phyloP scores from a whole-genome alignment of 2,329 filamentous ascomycete genomes.

The Sclerotinia borealis region DNA sequence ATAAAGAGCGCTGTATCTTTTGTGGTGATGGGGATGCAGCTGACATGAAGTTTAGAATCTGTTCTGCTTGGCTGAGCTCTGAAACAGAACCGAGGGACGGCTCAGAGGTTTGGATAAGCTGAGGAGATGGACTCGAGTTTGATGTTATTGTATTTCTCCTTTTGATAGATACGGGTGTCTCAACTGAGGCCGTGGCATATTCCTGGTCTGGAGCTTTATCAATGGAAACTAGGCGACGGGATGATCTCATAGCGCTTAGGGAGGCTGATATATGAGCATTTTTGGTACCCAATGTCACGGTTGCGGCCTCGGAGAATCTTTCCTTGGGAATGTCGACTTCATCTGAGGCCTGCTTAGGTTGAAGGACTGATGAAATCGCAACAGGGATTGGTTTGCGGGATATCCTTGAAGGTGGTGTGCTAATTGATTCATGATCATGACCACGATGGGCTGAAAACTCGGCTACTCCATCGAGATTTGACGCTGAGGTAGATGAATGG shows the following conservation, averaged over 20 bases:
- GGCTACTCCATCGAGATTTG: background rate
- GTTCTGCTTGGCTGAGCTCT: slow-evolving; percentile 43
- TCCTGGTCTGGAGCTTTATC: background rate
- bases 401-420: background rate
- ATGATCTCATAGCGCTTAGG: background rate
- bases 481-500: background rate
- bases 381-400: background rate
- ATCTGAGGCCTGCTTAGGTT: background rate
- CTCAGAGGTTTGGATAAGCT: background rate
- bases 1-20: slow-evolving; percentile 52
- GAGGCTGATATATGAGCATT: background rate
- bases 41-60: slow-evolving; percentile 50
- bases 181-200: background rate
- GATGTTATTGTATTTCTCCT: background rate
- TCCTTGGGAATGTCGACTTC: background rate
- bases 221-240: background rate
- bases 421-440: background rate
- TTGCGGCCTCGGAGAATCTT: background rate
- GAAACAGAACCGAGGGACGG: slow-evolving; percentile 3
- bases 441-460: background rate
- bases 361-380: background rate
- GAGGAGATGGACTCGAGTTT: slow-evolving; percentile 1
- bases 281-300: too few species aligned
- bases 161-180: background rate
- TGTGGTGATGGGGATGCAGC: slow-evolving; percentile 51